Evolutionary conservation across 1,284 basidiomycete species (phyloP).

Genomic region (Trichosporon ovoides): DNA sequence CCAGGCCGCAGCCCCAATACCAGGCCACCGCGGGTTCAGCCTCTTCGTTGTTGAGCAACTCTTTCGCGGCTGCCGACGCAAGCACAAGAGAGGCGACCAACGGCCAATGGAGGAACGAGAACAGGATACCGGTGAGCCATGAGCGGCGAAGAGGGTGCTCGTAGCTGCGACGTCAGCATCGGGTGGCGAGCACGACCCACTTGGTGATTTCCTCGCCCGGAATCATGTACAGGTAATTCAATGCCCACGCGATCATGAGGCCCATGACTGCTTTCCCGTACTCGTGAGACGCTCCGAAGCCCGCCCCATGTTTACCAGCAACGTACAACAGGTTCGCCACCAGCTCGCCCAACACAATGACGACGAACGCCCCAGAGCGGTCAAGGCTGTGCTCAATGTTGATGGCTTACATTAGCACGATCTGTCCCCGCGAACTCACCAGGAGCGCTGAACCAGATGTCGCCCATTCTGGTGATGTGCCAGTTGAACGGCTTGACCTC

Average conservation of each 20-base stretch:
- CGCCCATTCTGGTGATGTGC: slow-evolving; percentile 17
- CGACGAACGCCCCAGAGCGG: slow-evolving; percentile 45
- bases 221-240: slow-evolving; percentile 45
- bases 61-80: slow-evolving; percentile 42
- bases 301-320: slow-evolving; percentile 19
- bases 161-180: slow-evolving; percentile 26
- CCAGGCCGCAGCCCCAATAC: slow-evolving; percentile 49
- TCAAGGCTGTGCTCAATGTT: slow-evolving; percentile 51
- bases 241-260: slow-evolving; percentile 49
- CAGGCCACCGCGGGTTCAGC: slow-evolving; percentile 14
- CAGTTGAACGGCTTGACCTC: slow-evolving; percentile 5
- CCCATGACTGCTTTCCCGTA: slow-evolving; percentile 45
- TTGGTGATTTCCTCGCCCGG: slow-evolving; percentile 30
- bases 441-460: slow-evolving; percentile 24
- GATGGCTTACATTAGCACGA: slow-evolving; percentile 37
- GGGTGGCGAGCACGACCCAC: slow-evolving; percentile 7
- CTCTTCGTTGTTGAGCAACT: slow-evolving; percentile 21
- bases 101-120: slow-evolving; percentile 46
- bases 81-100: slow-evolving; percentile 46
- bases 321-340: slow-evolving; percentile 22
- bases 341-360: slow-evolving; percentile 42
- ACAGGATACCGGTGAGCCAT: slow-evolving; percentile 45
- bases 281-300: slow-evolving; percentile 28
- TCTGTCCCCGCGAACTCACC: slow-evolving; percentile 19
- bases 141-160: slow-evolving; percentile 47